Conservation (phyloP, 805 yeast species). For the Metschnikowia cubensis region DNA sequence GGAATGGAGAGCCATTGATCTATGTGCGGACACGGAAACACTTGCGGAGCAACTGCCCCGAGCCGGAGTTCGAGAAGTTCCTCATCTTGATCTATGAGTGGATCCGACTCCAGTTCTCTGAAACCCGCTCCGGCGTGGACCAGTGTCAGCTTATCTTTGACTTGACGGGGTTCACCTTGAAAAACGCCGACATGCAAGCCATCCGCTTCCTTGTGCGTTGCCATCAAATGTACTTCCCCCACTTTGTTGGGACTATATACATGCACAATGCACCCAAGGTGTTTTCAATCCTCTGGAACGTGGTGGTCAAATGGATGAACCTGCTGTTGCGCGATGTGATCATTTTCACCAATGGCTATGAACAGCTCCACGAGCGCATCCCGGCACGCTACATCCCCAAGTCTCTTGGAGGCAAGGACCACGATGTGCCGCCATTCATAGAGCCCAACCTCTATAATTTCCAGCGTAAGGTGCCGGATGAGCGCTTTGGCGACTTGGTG, state of each 20-base stretch:
- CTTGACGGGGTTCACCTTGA: conserved; percentile 12
- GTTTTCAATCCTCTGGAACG: conserved; percentile 12
- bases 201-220: conserved; percentile 9
- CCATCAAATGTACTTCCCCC: conserved; percentile 11
- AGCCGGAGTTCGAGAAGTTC: conserved; percentile 7
- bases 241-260: conserved; percentile 9
- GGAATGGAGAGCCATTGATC: conserved; percentile 7
- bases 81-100: conserved; percentile 10
- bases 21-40: conserved; percentile 7
- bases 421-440: conserved; percentile 6
- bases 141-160: conserved; percentile 12
- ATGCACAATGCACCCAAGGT: conserved; percentile 14
- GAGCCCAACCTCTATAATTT: conserved; percentile 8
- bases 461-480: conserved; percentile 10
- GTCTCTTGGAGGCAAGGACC: conserved; percentile 12
- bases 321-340: conserved; percentile 8
- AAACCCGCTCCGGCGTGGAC: conserved; percentile 7
- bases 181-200: conserved; percentile 13
- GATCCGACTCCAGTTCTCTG: conserved; percentile 8
- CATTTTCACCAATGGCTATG: conserved; percentile 7
- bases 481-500: conserved; percentile 5
- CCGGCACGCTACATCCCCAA: conserved; percentile 9
- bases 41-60: conserved; percentile 8
- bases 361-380: conserved; percentile 7
- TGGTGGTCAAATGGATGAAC: conserved; percentile 13